phyloP scores from a whole-genome alignment of 1,284 basidiomycete species.

The Lentinus polychrous region DNA sequence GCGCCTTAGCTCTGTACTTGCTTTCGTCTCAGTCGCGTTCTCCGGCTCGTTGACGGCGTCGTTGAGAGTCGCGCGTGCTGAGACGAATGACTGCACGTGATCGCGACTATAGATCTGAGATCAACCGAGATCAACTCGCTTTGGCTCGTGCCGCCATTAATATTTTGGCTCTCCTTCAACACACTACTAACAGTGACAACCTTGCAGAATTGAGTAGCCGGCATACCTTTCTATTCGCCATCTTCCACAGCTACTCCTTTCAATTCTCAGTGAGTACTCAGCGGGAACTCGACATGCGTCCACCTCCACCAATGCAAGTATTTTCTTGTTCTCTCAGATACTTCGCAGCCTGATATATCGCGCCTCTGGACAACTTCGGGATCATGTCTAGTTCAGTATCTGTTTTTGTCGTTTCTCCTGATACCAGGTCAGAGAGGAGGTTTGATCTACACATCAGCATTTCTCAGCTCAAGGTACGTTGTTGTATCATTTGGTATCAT shows the following conservation, averaged over 20 bases:
- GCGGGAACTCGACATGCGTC: constrained; percentile 7
- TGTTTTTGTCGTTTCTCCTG: constrained; percentile 77
- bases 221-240: background rate
- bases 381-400: constrained; percentile 51
- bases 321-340: background rate
- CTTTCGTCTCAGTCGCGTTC: too few relatives aligned
- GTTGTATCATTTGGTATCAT: background rate
- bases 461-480: constrained; percentile 68
- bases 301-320: constrained; percentile 14
- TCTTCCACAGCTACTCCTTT: background rate
- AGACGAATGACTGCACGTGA: too few relatives aligned
- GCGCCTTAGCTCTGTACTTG: too few relatives aligned
- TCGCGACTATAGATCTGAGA: too few relatives aligned
- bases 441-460: constrained; percentile 72
- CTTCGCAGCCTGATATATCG: background rate
- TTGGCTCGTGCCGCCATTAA: too few relatives aligned
- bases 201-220: too few relatives aligned
- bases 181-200: too few relatives aligned
- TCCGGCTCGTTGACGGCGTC: too few relatives aligned
- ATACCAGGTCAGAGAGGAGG: constrained; percentile 82
- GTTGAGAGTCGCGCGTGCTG: too few relatives aligned
- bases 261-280: background rate
- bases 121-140: too few relatives aligned
- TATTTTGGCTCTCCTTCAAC: too few relatives aligned
- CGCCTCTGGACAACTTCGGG: background rate